Conservation (phyloP, 2,329 filamentous ascomycete species). For the Bretziella fagacearum region DNA sequence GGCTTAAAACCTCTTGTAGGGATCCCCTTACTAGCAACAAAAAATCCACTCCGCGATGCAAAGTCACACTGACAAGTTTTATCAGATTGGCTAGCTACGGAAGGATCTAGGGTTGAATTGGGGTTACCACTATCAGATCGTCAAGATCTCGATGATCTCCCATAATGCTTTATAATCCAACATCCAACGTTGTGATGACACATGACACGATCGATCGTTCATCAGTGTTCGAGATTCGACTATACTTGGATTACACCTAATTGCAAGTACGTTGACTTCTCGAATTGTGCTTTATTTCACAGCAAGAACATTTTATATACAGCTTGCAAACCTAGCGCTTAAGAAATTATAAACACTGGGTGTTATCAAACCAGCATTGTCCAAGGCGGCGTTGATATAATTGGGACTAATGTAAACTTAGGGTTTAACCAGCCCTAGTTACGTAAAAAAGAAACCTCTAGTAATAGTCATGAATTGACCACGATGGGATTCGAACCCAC, state of each 20-base stretch:
- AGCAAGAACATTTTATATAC: neutral
- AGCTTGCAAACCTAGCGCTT: too few species aligned
- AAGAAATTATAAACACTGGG: too few species aligned
- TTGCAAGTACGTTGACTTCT: neutral
- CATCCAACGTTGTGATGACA: neutral
- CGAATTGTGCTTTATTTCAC: neutral
- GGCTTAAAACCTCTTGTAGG: neutral
- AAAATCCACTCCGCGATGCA: neutral
- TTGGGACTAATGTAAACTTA: too few species aligned
- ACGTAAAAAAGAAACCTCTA: neutral
- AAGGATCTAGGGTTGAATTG: neutral
- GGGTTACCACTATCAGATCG: conserved; percentile 2
- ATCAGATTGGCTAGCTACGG: conserved; percentile 1
- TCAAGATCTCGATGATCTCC: too few species aligned
- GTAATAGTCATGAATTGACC: neutral
- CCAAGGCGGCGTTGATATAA: neutral
- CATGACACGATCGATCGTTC: neutral
- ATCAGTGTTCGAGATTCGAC: neutral
- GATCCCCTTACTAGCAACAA: neutral
- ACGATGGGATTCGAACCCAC: conserved; percentile 12
- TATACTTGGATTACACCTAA: neutral
- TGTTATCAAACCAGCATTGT: too few species aligned
- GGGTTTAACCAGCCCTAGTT: too few species aligned
- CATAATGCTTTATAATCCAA: too few species aligned
- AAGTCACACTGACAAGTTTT: neutral